A percentile compares a stretch with the other conserved stretches of the same genome.
phyloP scores from a whole-genome alignment of 768 basidiomycete genomes.

The Lactarius akahatsu region DNA sequence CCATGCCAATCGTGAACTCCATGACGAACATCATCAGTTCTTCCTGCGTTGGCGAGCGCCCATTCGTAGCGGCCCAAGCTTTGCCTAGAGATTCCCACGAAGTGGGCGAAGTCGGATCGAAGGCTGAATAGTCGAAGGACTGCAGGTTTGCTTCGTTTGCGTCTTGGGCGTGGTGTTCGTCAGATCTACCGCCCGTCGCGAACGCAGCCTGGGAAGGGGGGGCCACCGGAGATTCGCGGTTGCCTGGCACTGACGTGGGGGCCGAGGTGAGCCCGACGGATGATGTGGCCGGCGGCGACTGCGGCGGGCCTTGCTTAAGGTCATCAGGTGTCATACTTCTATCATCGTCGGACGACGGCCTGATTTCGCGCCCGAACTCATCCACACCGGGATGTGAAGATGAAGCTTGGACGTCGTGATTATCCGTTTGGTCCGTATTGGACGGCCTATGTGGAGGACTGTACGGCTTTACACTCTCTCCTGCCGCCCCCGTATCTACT shows the following conservation, averaged over 20 bases:
- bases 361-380: conserved; percentile 84
- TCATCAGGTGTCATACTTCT: conserved; percentile 16
- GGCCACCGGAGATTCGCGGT: conserved; percentile 7
- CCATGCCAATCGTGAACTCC: conserved; percentile 36
- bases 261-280: conserved; percentile 25
- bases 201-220: conserved; percentile 5
- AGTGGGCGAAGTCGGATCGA: conserved; percentile 69
- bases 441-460: conserved; percentile 52
- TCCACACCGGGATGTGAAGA: conserved; percentile 53
- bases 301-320: conserved; percentile 15
- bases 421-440: conserved; percentile 15
- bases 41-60: conserved; percentile 67
- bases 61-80: conserved; percentile 72
- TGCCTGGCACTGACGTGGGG: background rate
- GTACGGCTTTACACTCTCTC: conserved; percentile 52
- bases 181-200: background rate
- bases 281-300: conserved; percentile 25
- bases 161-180: conserved; percentile 4
- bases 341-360: conserved; percentile 49
- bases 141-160: conserved; percentile 47
- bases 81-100: conserved; percentile 82
- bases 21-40: conserved; percentile 76
- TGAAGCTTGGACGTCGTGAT: conserved; percentile 30
- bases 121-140: conserved; percentile 65
- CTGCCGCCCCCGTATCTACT: conserved; percentile 49